These are phyloP conservation scores for Ensete glaucum DNA, from an alignment of 176 grass and related monocot genomes.

Conservation along the genomic window DNA sequence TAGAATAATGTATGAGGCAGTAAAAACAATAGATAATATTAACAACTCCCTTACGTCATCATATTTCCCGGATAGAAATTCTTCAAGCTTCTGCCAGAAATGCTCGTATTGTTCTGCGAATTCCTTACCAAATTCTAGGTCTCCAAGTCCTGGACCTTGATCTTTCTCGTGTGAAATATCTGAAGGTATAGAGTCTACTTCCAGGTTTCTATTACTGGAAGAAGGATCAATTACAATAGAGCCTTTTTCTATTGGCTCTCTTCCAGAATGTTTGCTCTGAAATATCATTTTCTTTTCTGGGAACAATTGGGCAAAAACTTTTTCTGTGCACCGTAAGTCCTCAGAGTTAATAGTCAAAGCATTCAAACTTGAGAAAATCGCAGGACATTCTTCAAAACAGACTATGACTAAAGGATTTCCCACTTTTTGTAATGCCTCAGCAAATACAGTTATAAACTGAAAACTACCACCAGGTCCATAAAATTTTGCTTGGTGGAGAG, in stretches of 20 bases:
- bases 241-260: background rate
- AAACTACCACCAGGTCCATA: background rate
- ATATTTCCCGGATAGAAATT: slow-evolving; percentile 25
- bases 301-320: slow-evolving; percentile 31
- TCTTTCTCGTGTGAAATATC: background rate
- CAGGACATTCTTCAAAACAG: slow-evolving; percentile 6
- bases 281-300: slow-evolving; percentile 10
- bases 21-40: background rate
- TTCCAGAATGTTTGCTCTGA: background rate
- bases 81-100: slow-evolving; percentile 29
- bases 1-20: background rate
- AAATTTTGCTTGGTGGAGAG: slow-evolving; percentile 4
- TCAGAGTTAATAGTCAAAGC: slow-evolving; percentile 23
- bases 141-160: slow-evolving; percentile 5
- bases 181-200: background rate
- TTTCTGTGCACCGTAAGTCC: slow-evolving; percentile 28
- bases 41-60: slow-evolving; percentile 24
- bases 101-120: background rate
- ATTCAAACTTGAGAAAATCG: slow-evolving; percentile 12
- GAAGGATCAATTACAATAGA: background rate
- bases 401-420: slow-evolving; percentile 50
- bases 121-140: background rate
- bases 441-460: slow-evolving; percentile 28
- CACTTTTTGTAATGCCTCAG: slow-evolving; percentile 43
- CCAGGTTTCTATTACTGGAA: background rate